Base-by-base conservation (phyloP, 2,329 filamentous ascomycete species). In the Gaeumannomyces tritici region DNA sequence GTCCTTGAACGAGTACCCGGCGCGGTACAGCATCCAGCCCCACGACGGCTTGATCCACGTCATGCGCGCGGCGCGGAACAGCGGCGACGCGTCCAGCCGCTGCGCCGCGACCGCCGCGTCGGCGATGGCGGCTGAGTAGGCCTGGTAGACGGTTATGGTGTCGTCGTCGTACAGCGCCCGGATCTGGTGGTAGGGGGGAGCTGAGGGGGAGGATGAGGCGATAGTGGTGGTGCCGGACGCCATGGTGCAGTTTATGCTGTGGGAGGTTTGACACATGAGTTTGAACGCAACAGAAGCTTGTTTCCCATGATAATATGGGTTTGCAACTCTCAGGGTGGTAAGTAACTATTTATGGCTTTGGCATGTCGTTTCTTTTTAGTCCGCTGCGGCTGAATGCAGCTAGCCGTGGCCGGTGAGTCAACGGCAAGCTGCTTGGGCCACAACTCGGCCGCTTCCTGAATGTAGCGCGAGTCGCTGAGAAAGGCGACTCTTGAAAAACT, bases 31-130 rank as follows among this genome's bases (percentile, higher is more conserved):
- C 79, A 86, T 84, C 85, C 85, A 88, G 58, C 76, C 74, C 79
- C 83, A 88, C 63, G 79, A 82, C 0, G 84, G 84, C 68, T 87
- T 87, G 66, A 87, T 80, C 85, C 85, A 87, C 4, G 84, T 87
- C 83, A 86, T 87, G 61, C 84, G 79, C 1, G 71, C 71, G n/a
- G 74, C 73, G 18, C 72, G 75, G 72, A 86, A 87, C 8, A 76
- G 72, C 2, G 81, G 74, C 0, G 80, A 83, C 0, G 82, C 79
- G 59, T 78, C 72, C 55, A 88, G 78, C 11, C 73, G 78, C 67
- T 86, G 83, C 2, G 72, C 62, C 3, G 71, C 61, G 8, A 87
- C 75, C 6, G 84, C 84, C 4, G 81, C 74, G 18, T 72, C 65
- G 21, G 84, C 83, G 68, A 87, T 87, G 55, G 73, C 66, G 26